phyloP scores from a whole-genome alignment of 768 basidiomycete species.

The Calocybe cyanea region DNA sequence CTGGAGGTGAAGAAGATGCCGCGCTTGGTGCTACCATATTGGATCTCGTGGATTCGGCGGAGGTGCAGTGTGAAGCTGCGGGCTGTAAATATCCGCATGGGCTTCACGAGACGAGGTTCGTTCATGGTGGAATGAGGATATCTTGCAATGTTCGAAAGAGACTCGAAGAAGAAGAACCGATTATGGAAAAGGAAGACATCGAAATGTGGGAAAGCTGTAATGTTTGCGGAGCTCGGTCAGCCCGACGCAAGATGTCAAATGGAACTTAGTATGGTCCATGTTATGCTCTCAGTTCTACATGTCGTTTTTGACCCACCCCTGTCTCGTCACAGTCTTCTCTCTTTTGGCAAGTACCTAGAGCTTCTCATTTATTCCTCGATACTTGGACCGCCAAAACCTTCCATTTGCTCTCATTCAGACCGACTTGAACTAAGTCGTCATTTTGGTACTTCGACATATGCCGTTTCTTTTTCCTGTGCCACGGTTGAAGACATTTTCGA shows the following conservation, averaged over 20 bases:
- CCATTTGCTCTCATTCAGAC: constrained; percentile 46
- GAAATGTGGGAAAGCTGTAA: constrained; percentile 49
- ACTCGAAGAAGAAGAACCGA: not conserved
- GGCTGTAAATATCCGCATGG: constrained; percentile 31
- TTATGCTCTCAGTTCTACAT: not conserved
- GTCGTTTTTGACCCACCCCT: not conserved
- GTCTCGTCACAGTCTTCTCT: constrained; percentile 36
- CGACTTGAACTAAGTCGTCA: constrained; percentile 40
- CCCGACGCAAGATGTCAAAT: constrained; percentile 34
- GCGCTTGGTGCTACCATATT: constrained; percentile 42
- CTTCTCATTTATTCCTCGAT: constrained; percentile 43
- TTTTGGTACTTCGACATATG: constrained; percentile 26
- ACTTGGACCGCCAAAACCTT: constrained; percentile 28
- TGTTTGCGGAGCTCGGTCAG: constrained; percentile 37
- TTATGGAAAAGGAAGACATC: constrained; percentile 20
- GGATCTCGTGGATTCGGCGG: constrained; percentile 26
- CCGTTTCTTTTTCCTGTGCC: constrained; percentile 44
- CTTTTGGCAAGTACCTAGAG: constrained; percentile 58
- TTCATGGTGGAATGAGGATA: constrained; percentile 33
- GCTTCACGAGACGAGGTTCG: constrained; percentile 44
- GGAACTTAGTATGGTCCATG: constrained; percentile 57
- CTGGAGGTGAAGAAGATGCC: constrained; percentile 24
- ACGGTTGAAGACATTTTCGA: constrained; percentile 57
- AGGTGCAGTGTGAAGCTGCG: constrained; percentile 31
- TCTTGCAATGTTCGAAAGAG: constrained; percentile 19